Evolutionary conservation across 164 flowering plant genomes (phyloP).

Genomic region (Vitis cinerea): DNA sequence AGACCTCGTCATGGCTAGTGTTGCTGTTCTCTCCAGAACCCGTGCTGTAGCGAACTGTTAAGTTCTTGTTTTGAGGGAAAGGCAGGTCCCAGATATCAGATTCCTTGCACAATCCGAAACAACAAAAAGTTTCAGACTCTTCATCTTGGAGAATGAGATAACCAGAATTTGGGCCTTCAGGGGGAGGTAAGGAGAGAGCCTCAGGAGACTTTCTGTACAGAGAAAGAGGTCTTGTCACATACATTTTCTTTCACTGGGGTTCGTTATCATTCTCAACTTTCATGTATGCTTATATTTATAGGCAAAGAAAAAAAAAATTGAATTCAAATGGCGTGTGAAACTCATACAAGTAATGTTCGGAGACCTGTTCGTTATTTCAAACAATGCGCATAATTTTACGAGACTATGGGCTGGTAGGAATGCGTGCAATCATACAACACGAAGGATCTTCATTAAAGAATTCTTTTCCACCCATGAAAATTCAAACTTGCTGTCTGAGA

Average conservation of each 20-base stretch:
- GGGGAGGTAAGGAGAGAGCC: constrained; percentile 24
- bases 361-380: too few relatives aligned
- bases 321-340: too few relatives aligned
- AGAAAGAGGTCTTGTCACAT: constrained; percentile 49
- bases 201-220: constrained; percentile 26
- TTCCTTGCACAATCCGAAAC: constrained; percentile 31
- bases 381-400: too few relatives aligned
- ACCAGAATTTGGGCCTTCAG: constrained; percentile 41
- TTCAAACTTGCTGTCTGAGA: too few relatives aligned
- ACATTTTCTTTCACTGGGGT: constrained; percentile 19
- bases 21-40: not conserved
- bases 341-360: too few relatives aligned
- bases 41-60: constrained; percentile 16
- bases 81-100: constrained; percentile 25
- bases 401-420: too few relatives aligned
- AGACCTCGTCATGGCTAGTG: constrained; percentile 9
- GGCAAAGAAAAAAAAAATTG: too few relatives aligned
- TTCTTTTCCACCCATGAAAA: too few relatives aligned
- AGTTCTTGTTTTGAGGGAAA: constrained; percentile 43
- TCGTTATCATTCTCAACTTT: too few relatives aligned
- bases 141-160: constrained; percentile 33
- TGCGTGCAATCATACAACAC: too few relatives aligned
- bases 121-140: constrained; percentile 25
- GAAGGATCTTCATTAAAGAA: too few relatives aligned
- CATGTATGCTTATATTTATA: too few relatives aligned